Conservation (phyloP, 2,329 filamentous ascomycete genomes). For the Salinomyces thailandicus region DNA sequence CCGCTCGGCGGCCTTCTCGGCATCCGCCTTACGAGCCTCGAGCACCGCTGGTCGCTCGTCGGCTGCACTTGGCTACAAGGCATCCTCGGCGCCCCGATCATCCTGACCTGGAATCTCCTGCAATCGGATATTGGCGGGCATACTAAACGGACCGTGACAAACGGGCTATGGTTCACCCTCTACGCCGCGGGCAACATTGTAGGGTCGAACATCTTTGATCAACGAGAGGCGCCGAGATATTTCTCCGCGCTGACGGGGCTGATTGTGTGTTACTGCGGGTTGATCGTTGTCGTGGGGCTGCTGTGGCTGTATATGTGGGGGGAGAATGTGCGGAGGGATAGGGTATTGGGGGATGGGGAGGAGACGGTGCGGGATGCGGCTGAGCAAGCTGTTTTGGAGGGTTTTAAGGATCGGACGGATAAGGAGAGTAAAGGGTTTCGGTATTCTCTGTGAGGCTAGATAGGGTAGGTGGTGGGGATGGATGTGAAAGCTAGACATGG, state of each 20-base stretch:
- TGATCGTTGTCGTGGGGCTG: slow-evolving; percentile 3
- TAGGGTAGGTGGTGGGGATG: too few relatives aligned
- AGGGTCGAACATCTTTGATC: slow-evolving; percentile 53
- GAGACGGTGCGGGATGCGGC: slow-evolving; percentile 34
- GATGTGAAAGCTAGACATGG: too few relatives aligned
- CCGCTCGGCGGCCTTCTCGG: slow-evolving; percentile 14
- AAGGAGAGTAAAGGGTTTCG: slow-evolving; percentile 6
- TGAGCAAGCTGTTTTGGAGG: slow-evolving; percentile 31
- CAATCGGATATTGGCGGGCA: slow-evolving; percentile 44
- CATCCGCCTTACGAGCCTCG: slow-evolving; percentile 11
- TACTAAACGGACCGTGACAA: slow-evolving; percentile 56
- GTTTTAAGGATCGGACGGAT: slow-evolving; percentile 6
- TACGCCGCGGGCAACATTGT: slow-evolving; percentile 44
- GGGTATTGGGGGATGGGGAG: neutral
- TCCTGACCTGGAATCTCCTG: slow-evolving; percentile 12
- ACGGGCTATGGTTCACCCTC: slow-evolving; percentile 46
- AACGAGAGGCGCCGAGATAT: slow-evolving; percentile 47
- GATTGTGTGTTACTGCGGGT: slow-evolving; percentile 5
- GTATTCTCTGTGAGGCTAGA: slow-evolving; percentile 6
- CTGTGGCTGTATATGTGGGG: slow-evolving; percentile 27
- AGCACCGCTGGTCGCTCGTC: slow-evolving; percentile 11
- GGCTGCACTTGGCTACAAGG: slow-evolving; percentile 14
- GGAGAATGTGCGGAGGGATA: slow-evolving; percentile 20
- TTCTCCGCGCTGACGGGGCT: slow-evolving; percentile 33
- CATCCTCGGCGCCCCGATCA: slow-evolving; percentile 13